phyloP scores from a whole-genome alignment of 2,329 filamentous ascomycete species.

The Calonectria leucothoes region DNA sequence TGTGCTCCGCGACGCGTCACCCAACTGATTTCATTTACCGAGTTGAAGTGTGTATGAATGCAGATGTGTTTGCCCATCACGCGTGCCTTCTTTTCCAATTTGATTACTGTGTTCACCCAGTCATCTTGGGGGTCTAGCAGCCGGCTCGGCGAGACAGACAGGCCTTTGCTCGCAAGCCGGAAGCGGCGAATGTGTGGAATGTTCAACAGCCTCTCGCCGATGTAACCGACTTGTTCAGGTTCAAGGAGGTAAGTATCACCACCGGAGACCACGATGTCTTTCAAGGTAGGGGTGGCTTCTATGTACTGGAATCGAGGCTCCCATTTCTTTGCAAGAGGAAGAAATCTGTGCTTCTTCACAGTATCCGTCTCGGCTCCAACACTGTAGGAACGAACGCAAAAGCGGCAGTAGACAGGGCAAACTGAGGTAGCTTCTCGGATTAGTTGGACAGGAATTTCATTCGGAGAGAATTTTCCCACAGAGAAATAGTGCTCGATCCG shows the following conservation, averaged over 20 bases:
- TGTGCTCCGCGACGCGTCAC: neutral
- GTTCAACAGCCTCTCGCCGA: neutral
- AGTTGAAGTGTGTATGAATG: neutral
- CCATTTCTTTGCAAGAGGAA: neutral
- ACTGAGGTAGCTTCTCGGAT: neutral
- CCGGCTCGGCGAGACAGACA: neutral
- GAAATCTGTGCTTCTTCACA: neutral
- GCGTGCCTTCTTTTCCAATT: neutral
- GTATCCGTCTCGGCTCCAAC: neutral
- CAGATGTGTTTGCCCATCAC: neutral
- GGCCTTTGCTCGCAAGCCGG: neutral
- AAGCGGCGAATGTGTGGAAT: neutral
- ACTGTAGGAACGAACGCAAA: neutral
- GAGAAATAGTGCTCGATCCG: neutral
- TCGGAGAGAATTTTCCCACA: neutral
- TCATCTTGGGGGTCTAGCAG: neutral
- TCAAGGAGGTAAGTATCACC: neutral
- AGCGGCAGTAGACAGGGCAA: neutral
- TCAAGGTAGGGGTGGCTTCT: neutral
- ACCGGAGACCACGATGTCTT: neutral
- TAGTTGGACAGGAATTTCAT: neutral
- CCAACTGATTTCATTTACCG: neutral
- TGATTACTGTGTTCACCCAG: neutral
- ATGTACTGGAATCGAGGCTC: neutral
- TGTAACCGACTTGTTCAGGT: neutral